Percentiles rank a stretch among this genome's conserved stretches.
Conservation (phyloP, 306 rosid species). For the Sechiopsis laciniata region DNA sequence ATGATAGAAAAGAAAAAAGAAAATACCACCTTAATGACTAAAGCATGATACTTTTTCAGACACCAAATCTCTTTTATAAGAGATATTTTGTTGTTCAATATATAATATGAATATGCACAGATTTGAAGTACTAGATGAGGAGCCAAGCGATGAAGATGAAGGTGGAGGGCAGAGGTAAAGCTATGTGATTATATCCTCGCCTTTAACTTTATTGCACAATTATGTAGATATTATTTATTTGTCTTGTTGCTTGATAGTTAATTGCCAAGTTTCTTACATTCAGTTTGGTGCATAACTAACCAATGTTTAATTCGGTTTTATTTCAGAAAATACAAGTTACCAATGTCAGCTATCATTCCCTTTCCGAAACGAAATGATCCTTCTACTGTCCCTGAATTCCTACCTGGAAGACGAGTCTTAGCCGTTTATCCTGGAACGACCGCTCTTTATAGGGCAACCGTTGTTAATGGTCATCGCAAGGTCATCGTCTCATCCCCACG, state of each 20-base stretch:
- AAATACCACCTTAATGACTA: background rate
- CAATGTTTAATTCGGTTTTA: background rate
- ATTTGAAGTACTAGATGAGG: constrained; percentile 93
- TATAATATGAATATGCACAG: constrained; percentile 35
- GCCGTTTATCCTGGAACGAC: constrained; percentile 99
- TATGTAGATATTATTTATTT: background rate
- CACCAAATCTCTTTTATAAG: background rate
- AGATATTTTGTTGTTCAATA: constrained; percentile 10
- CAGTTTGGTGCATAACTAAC: background rate
- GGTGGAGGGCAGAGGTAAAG: constrained; percentile 67
- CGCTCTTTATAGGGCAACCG: constrained; percentile 96
- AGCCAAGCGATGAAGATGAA: constrained; percentile 95
- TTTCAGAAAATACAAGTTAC: constrained; percentile 77
- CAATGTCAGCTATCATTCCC: constrained; percentile 74
- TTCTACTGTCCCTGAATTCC: constrained; percentile 59
- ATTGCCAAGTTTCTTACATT: background rate
- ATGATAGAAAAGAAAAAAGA: background rate
- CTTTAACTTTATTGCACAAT: background rate
- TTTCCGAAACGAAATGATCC: constrained; percentile 88
- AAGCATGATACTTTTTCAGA: background rate
- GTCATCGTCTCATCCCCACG: constrained; percentile 35
- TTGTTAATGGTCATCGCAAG: constrained; percentile 84
- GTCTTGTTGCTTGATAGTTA: background rate
- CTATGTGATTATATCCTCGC: background rate
- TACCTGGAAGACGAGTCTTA: constrained; percentile 74